A percentile compares a stretch with the other conserved stretches of the same genome.
Evolutionary conservation across 805 yeast species (phyloP).

Genomic region (Metschnikowia cerradonensis): DNA sequence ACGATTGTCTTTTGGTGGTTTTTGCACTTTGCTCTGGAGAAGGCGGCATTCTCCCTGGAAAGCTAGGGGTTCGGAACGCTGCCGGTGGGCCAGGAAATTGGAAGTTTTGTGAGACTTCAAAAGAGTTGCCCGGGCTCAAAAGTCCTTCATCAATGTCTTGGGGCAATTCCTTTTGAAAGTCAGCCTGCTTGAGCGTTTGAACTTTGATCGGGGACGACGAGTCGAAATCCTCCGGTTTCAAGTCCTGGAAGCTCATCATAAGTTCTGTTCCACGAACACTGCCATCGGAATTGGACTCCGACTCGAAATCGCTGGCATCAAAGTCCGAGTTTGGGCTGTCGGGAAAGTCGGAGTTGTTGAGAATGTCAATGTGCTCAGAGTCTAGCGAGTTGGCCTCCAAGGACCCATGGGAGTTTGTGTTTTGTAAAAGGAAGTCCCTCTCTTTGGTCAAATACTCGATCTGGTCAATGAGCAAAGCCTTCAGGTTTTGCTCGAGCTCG

Average conservation of each 20-base stretch:
- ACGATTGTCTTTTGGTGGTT: slow-evolving; percentile 29
- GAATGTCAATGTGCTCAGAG: background rate
- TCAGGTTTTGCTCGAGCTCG: slow-evolving; percentile 51
- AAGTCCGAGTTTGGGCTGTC: background rate
- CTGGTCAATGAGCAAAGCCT: slow-evolving; percentile 50
- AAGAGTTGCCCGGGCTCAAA: slow-evolving; percentile 12
- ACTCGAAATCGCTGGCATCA: slow-evolving; percentile 7
- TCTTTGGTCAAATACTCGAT: slow-evolving; percentile 46
- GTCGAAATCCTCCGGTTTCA: slow-evolving; percentile 13
- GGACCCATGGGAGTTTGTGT: slow-evolving; percentile 3
- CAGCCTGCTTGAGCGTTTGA: background rate
- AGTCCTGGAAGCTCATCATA: slow-evolving; percentile 22
- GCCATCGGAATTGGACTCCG: slow-evolving; percentile 19
- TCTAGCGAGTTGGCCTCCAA: slow-evolving; percentile 1
- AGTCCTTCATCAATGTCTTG: background rate
- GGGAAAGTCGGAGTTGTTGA: slow-evolving; percentile 1
- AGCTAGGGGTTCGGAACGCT: background rate
- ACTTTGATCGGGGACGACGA: slow-evolving; percentile 27
- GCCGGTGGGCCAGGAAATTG: slow-evolving; percentile 23
- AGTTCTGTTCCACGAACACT: slow-evolving; percentile 20
- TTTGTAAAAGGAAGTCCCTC: slow-evolving; percentile 14
- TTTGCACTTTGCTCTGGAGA: slow-evolving; percentile 31
- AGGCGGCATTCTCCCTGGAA: slow-evolving; percentile 23
- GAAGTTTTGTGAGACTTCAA: slow-evolving; percentile 21
- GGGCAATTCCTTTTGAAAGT: background rate